Percentiles rank a stretch among this genome's conserved stretches.
Conservation (phyloP, 495 filamentous ascomycete species). For the Hyaloscypha finlandica region DNA sequence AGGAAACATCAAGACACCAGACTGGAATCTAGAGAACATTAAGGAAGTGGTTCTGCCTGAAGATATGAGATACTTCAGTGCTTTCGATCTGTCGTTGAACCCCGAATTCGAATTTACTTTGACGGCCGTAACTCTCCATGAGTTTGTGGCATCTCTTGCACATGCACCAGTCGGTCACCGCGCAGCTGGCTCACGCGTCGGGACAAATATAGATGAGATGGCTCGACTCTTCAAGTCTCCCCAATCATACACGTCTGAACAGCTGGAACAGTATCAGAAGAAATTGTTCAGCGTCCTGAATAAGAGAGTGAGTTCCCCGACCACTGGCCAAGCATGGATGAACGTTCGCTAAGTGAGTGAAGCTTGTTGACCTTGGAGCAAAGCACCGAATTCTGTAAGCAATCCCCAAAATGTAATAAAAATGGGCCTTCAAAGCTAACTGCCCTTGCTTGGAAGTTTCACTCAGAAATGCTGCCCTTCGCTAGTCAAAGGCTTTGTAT, state of each 20-base stretch:
- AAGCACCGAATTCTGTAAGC: constrained; percentile 24
- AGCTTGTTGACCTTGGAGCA: constrained; percentile 19
- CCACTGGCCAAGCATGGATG: not conserved
- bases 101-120: constrained; percentile 3
- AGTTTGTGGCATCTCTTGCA: not conserved
- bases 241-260: not conserved
- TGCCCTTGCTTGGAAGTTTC: constrained; percentile 1
- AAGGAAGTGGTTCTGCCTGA: not conserved
- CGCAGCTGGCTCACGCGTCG: not conserved
- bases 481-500: constrained; percentile 16
- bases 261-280: constrained; percentile 4
- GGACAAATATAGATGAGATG: constrained; percentile 5
- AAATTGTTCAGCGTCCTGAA: not conserved
- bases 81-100: constrained; percentile 11
- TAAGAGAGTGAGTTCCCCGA: not conserved
- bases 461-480: constrained; percentile 14
- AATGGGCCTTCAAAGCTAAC: not conserved
- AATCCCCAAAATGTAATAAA: not conserved
- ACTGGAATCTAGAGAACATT: constrained; percentile 3
- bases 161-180: not conserved
- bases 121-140: not conserved
- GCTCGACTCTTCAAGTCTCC: not conserved
- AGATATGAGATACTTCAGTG: constrained; percentile 11
- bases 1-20: not conserved
- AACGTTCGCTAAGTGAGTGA: not conserved